A percentile compares a stretch with the other conserved stretches of the same genome.
These are phyloP conservation scores for Ricinus communis DNA, from an alignment of 345 rosid species.

Conservation along the genomic window DNA sequence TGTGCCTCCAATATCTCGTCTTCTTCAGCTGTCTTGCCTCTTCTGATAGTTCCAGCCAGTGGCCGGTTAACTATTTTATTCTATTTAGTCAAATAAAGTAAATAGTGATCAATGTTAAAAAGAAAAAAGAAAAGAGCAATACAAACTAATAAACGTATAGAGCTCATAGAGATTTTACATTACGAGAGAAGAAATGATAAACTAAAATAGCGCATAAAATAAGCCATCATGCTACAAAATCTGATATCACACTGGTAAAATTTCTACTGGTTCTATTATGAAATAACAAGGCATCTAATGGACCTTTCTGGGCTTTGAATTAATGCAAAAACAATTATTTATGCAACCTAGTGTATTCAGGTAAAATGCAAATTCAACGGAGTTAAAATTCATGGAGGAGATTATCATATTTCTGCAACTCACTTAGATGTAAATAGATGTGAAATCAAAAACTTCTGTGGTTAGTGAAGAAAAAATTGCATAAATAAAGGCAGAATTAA, in stretches of 20 bases:
- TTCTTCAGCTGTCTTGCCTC: conserved; percentile 68
- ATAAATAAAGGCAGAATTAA: too few relatives aligned
- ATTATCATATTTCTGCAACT: too few relatives aligned
- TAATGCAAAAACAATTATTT: too few relatives aligned
- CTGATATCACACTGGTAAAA: neutral
- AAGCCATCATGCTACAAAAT: neutral
- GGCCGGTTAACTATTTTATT: conserved; percentile 81
- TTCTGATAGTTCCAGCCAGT: conserved; percentile 75
- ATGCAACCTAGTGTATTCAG: too few relatives aligned
- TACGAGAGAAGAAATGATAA: neutral
- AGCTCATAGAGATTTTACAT: neutral
- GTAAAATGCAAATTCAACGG: too few relatives aligned
- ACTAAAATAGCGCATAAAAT: neutral
- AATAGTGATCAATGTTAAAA: neutral
- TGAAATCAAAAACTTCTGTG: too few relatives aligned
- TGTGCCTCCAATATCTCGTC: conserved; percentile 53
- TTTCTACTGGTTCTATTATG: too few relatives aligned
- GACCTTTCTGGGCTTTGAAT: too few relatives aligned
- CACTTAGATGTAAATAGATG: too few relatives aligned
- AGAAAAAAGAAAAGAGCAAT: neutral
- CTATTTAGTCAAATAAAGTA: conserved; percentile 37
- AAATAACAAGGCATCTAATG: too few relatives aligned
- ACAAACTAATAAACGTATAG: neutral
- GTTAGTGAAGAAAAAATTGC: too few relatives aligned
- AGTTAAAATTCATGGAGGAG: too few relatives aligned